These are phyloP conservation scores for Psilocybe sp. DNA, from an alignment of 768 basidiomycete species.

Conservation along the genomic window DNA sequence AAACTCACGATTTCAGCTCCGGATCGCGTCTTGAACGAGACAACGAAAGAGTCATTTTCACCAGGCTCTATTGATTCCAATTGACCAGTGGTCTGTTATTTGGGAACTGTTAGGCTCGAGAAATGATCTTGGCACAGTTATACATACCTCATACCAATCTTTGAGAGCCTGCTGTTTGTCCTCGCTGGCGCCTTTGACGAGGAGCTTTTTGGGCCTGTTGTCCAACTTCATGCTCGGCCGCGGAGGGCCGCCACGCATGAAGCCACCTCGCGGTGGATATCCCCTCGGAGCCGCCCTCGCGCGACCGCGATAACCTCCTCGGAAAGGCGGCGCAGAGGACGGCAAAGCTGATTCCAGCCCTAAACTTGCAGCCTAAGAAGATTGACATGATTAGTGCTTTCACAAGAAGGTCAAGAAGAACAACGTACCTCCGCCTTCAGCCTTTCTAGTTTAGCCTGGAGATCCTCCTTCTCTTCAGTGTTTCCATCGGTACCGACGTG, in stretches of 20 bases:
- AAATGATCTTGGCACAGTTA: neutral
- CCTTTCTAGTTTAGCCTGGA: constrained; percentile 72
- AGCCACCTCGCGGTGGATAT: constrained; percentile 50
- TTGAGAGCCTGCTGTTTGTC: constrained; percentile 57
- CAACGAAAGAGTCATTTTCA: constrained; percentile 48
- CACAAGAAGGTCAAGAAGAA: neutral
- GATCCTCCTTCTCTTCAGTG: constrained; percentile 54
- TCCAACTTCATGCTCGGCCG: constrained; percentile 85
- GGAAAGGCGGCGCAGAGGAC: constrained; percentile 40
- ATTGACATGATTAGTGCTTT: neutral
- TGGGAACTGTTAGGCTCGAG: constrained; percentile 2
- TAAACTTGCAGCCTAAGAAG: constrained; percentile 64
- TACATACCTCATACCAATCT: constrained; percentile 79
- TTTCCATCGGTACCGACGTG: constrained; percentile 35
- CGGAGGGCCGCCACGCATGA: constrained; percentile 62
- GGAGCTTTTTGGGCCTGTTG: constrained; percentile 79
- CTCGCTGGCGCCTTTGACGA: constrained; percentile 63
- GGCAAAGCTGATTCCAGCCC: constrained; percentile 58
- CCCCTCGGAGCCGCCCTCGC: constrained; percentile 56
- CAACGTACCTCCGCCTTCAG: constrained; percentile 73
- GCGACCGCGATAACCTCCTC: constrained; percentile 72
- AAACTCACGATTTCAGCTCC: constrained; percentile 70
- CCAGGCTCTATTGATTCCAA: constrained; percentile 59
- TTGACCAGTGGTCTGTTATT: constrained; percentile 59
- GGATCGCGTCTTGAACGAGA: constrained; percentile 67